Evolutionary conservation across 2,329 filamentous ascomycete genomes (phyloP).

Genomic region (Aureobasidium sp.): DNA sequence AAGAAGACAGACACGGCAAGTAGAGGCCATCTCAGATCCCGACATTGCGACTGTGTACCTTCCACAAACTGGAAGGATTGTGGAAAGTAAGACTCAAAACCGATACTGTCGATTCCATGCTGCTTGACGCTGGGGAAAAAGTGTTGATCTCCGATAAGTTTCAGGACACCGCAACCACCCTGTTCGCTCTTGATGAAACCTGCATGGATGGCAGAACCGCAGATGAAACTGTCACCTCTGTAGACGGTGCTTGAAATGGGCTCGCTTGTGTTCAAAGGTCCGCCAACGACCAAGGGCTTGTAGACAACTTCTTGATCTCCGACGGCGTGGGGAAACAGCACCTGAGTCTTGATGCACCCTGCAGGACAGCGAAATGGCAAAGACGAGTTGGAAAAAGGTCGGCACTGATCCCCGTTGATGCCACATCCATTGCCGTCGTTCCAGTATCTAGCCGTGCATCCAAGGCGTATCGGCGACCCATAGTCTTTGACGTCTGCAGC

Average conservation of each 20-base stretch:
- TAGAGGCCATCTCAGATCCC: constrained; percentile 76
- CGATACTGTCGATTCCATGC: constrained; percentile 70
- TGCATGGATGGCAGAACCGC: constrained; percentile 75
- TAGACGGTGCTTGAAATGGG: constrained; percentile 55
- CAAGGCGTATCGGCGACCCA: constrained; percentile 58
- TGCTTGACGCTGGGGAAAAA: constrained; percentile 57
- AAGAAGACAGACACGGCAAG: constrained; percentile 76
- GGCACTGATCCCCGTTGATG: constrained; percentile 65
- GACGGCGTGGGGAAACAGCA: constrained; percentile 68
- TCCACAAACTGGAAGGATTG: constrained; percentile 72
- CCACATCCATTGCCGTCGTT: constrained; percentile 63
- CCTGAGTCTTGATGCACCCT: constrained; percentile 58
- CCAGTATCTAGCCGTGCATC: constrained; percentile 67
- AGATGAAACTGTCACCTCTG: constrained; percentile 84
- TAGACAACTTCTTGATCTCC: constrained; percentile 58
- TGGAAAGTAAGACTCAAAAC: constrained; percentile 84
- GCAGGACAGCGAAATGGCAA: constrained; percentile 71
- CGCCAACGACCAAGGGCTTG: constrained; percentile 48
- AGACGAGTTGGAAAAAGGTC: constrained; percentile 63
- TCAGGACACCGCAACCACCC: constrained; percentile 77
- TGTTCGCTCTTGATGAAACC: constrained; percentile 64
- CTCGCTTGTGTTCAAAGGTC: constrained; percentile 35
- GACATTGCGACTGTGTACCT: constrained; percentile 59
- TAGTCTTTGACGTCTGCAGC: constrained; percentile 58
- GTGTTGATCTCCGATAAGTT: constrained; percentile 61